Evolutionary conservation across 257 asterid species (phyloP), one percentile per base, ranked within the genome.

Genomic region (Nicotiana sylvestris): DNA sequence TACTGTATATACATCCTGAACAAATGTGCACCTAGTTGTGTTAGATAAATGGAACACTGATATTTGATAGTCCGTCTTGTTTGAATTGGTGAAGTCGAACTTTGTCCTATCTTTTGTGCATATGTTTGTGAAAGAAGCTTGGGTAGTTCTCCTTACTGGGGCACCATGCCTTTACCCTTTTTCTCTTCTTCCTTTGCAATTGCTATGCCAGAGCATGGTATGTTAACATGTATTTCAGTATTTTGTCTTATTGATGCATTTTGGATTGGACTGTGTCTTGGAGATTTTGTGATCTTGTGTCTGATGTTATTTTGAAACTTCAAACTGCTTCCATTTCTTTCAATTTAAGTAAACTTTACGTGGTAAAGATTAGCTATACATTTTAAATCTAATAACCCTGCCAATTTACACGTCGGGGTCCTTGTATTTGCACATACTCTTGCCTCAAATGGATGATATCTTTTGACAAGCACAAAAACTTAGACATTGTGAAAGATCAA

Each of bases 261-360:
- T 74, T 49, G 62, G 80, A 49, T 49, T 27, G 62, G 79, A 27
- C 16, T 9, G 15, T 49, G 27, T 27, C 10, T 72, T 72, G 60
- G 33, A 17, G 12, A 70, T 70, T 46, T n/a, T 74, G 25, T 49
- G 43, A 27, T 27, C 39, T 74, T 74, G 80, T 25, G 64, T 27
- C 62, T 74, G 43, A n/a, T 72, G 78, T n/a, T 39, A n/a, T 57
- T 21, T 72, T 21, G 60, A 46, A 43, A 46, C 43, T 27, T 74
- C 80, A 74, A 74, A 74, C 43, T 74, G 43, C 64, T 74, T 51
- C 21, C 8, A 61, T 74, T 74, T 74, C 27, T 49, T 74, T 74
- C 80, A 49, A 74, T 51, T 0, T 4, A 15, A 27, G 64, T 49
- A 27, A 43, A 8, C 15, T 51, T 27, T 74, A 51, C 29, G 58